Conservation (phyloP, 176 grass and related monocot genomes). For the Aegilops speltoides region DNA sequence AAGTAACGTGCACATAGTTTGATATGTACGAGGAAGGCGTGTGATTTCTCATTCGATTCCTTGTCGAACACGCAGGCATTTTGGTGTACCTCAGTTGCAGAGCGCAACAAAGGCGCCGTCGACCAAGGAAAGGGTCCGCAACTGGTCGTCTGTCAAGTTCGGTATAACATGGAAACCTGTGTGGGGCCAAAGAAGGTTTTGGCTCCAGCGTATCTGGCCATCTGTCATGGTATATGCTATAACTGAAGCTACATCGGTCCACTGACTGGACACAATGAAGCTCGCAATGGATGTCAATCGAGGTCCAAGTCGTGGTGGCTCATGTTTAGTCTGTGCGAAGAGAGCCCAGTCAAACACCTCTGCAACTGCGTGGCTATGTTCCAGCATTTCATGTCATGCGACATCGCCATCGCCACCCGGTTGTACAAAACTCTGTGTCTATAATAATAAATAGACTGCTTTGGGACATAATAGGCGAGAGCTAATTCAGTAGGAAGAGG, state of each 20-base stretch:
- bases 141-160: slow-evolving; percentile 56
- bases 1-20: slow-evolving; percentile 41
- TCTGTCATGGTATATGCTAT: neutral
- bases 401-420: neutral
- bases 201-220: neutral
- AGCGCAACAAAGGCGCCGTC: slow-evolving; percentile 68
- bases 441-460: neutral
- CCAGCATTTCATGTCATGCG: neutral
- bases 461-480: neutral
- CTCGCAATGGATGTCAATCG: neutral
- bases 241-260: neutral
- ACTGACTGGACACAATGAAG: neutral
- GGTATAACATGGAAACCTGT: slow-evolving; percentile 32
- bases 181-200: neutral
- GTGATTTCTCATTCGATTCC: neutral
- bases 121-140: slow-evolving; percentile 67
- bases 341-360: neutral
- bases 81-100: slow-evolving; percentile 79
- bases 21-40: neutral
- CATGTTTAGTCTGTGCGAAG: neutral
- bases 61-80: slow-evolving; percentile 57
- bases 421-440: slow-evolving; percentile 23
- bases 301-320: neutral
- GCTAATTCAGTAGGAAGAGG: slow-evolving; percentile 21
- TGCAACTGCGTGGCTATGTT: neutral